Conservation (phyloP, 257 asterid genomes). For the Fraxinus quadrangulata region DNA sequence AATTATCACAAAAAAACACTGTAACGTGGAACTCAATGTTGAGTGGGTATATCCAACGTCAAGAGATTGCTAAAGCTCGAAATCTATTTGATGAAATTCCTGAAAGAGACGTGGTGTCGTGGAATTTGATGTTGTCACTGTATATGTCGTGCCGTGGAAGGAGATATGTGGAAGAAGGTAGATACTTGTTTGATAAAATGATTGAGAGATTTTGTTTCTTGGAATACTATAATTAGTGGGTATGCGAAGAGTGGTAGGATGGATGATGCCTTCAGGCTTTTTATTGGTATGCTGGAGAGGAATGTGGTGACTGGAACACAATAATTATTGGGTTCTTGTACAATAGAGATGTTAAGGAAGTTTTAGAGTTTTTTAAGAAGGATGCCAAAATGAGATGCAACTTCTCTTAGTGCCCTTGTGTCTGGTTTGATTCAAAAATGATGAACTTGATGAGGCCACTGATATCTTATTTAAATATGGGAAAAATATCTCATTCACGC, state of each 20-base stretch:
- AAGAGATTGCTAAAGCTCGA: slow-evolving; percentile 60
- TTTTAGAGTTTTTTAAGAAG: slow-evolving; percentile 52
- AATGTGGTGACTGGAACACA: slow-evolving; percentile 84
- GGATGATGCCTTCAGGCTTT: slow-evolving; percentile 63
- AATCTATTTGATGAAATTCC: slow-evolving; percentile 74
- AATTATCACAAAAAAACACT: slow-evolving; percentile 44
- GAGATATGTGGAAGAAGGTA: slow-evolving; percentile 49
- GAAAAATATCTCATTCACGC: too few species aligned
- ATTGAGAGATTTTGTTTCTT: slow-evolving; percentile 61
- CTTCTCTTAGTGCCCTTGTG: too few species aligned
- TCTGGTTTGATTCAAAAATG: too few species aligned
- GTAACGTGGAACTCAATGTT: slow-evolving; percentile 89
- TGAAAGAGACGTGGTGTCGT: slow-evolving; percentile 57
- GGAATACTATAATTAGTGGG: slow-evolving; percentile 93
- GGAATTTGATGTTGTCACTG: slow-evolving; percentile 72
- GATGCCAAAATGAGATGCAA: slow-evolving; percentile 69
- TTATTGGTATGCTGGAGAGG: slow-evolving; percentile 55
- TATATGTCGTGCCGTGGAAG: slow-evolving; percentile 54
- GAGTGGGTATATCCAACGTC: slow-evolving; percentile 55
- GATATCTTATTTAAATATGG: slow-evolving; percentile 43
- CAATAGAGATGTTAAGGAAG: slow-evolving; percentile 57
- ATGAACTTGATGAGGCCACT: too few species aligned
- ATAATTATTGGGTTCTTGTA: slow-evolving; percentile 71
- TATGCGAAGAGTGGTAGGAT: slow-evolving; percentile 62
- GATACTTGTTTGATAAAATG: slow-evolving; percentile 64